Base-by-base conservation (phyloP, 2,329 filamentous ascomycete species). In the Calonectria pauciramosa region DNA sequence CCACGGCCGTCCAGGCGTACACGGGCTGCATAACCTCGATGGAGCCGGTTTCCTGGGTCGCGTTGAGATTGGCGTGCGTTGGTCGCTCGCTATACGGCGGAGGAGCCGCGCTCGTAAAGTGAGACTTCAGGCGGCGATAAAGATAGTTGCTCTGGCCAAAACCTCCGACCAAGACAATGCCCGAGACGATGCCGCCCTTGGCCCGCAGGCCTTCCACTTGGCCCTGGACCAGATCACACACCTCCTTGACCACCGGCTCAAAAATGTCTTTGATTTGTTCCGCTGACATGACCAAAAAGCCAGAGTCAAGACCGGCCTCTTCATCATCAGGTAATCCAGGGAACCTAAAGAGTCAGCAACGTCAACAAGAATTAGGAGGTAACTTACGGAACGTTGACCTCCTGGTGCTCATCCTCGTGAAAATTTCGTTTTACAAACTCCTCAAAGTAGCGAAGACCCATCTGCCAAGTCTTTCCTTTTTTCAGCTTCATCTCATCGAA, bases 391-490 rank as follows among this genome's bases (percentile, higher is more conserved):
- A 96, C 90, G 72, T 95, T 95, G 73, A 96, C 91, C 82, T 96
- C 94, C 65, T 92, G 89, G 76, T 94, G 91, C 81, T 95, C 94
- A 60, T 95, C 93, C 80, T 94, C 93, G 82, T 94, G 93, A 82
- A 96, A 96, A 81, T 95, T 96, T 18, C 94, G 90, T 85, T 96
- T 96, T 18, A 96, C 94, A 82, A 95, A 96, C 82, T 96, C 94
- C 80, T 96, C 94, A 83, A 95, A 96, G 81, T 95, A 96, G 70
- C 92, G 90, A 66, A 96, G 86, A 2, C 93, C 94, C 92, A 93
- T 93, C 83, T 93, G 94, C 94, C 94, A 96, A 1, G 93, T 95
- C 84, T 94, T 95, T 4, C 90, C 90, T 84, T 95, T 95, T 85
- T 94, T 94, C 68, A 91, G 84, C 82, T 94, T 94, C 93, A 96